Percentiles rank a stretch among this genome's conserved stretches.
Conservation (phyloP, 306 rosid genomes). For the Casuarina equisetifolia region DNA sequence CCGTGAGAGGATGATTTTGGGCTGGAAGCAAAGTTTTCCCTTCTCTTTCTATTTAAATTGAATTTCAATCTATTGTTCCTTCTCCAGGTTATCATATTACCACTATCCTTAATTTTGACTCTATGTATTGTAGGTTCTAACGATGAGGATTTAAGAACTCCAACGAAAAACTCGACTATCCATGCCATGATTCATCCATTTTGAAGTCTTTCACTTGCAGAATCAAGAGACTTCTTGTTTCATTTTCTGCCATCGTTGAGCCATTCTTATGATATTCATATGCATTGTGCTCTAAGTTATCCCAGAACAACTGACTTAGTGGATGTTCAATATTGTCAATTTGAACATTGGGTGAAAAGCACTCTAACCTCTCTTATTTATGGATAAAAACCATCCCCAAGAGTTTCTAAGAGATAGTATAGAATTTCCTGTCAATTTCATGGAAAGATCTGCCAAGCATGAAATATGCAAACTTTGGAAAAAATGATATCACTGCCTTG, state of each 20-base stretch:
- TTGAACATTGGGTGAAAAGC: too few species aligned
- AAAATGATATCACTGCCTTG: too few species aligned
- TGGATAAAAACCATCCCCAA: too few species aligned
- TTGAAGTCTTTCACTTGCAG: conserved; percentile 34
- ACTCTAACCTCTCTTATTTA: too few species aligned
- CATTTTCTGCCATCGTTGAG: conserved; percentile 46
- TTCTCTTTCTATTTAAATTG: neutral
- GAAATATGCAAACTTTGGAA: too few species aligned
- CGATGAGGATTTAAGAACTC: conserved; percentile 35
- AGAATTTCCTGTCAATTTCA: too few species aligned
- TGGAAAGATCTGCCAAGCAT: too few species aligned
- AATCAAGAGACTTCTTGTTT: conserved; percentile 30
- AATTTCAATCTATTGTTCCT: neutral
- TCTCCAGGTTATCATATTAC: neutral
- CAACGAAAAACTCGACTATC: conserved; percentile 24
- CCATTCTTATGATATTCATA: conserved; percentile 1
- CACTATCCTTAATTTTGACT: too few species aligned
- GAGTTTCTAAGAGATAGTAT: too few species aligned
- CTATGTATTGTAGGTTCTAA: conserved; percentile 41
- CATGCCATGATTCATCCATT: conserved; percentile 37
- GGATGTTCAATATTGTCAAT: too few species aligned
- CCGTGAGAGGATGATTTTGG: conserved; percentile 64
- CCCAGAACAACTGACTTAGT: too few species aligned
- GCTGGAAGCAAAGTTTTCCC: conserved; percentile 59
- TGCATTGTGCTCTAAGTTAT: too few species aligned